These are phyloP conservation scores for Rickenella mellea DNA, from an alignment of 768 basidiomycete species.

Conservation along the genomic window DNA sequence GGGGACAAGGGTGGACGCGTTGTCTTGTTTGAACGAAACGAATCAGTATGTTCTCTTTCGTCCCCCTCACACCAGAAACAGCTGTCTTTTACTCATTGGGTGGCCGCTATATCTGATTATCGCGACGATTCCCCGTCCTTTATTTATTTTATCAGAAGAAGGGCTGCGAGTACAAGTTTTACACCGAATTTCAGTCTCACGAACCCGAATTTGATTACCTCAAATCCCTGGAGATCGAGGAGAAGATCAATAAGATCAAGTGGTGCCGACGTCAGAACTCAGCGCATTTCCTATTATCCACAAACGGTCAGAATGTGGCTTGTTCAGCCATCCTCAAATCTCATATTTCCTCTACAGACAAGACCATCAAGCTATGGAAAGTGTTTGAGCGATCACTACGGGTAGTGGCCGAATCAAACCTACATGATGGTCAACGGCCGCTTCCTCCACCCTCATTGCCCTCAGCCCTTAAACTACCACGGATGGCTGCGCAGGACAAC, in stretches of 20 bases:
- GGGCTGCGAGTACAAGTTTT: conserved; percentile 99
- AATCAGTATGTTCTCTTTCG: conserved; percentile 54
- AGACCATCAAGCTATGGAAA: conserved; percentile 99
- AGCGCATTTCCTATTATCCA: conserved; percentile 93
- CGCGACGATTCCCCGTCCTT: conserved; percentile 16
- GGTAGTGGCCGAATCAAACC: conserved; percentile 95
- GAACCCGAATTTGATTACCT: conserved; percentile 99
- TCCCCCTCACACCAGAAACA: conserved; percentile 1
- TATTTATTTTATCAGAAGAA: conserved; percentile 67
- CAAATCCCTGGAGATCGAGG: conserved; percentile 99
- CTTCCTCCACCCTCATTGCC: conserved; percentile 50
- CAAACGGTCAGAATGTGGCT: conserved; percentile 63
- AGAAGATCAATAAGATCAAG: conserved; percentile 99
- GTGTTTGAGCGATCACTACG: conserved; percentile 98
- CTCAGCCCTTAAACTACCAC: conserved; percentile 73
- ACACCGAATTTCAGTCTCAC: conserved; percentile 99
- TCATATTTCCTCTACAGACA: conserved; percentile 51
- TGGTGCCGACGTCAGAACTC: conserved; percentile 99
- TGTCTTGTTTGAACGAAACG: conserved; percentile 97
- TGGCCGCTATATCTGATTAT: conserved; percentile 21
- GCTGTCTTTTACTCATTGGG: conserved; percentile 11
- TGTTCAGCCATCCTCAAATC: conserved; percentile 3
- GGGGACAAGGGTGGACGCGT: conserved; percentile 99
- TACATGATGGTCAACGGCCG: conserved; percentile 68
- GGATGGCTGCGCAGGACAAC: conserved; percentile 90